These are phyloP conservation scores for Euphorbia schlechtendalii DNA, from an alignment of 441 rosid genomes.

Conservation along the genomic window DNA sequence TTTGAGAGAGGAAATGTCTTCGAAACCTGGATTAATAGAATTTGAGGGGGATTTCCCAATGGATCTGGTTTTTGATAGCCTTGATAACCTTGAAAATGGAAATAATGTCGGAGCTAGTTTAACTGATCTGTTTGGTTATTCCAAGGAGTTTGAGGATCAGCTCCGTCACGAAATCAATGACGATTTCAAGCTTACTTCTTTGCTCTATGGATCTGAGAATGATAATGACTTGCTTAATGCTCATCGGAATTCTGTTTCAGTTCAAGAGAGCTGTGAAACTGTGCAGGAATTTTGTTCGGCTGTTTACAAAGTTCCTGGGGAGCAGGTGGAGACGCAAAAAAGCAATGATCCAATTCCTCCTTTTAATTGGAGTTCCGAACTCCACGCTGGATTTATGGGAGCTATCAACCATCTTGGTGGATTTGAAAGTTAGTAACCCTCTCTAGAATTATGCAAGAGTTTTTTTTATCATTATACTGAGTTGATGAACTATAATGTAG, in stretches of 20 bases:
- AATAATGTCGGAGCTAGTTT: not conserved
- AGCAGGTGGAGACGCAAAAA: not conserved
- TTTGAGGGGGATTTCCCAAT: not conserved
- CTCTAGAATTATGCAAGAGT: not conserved
- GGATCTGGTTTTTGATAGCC: not conserved
- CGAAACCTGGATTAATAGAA: not conserved
- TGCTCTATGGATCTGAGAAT: not conserved
- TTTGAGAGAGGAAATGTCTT: not conserved
- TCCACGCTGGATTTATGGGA: not conserved
- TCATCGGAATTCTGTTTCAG: not conserved
- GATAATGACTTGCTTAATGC: not conserved
- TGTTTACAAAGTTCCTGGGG: not conserved
- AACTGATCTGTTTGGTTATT: not conserved
- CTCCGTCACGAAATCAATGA: not conserved
- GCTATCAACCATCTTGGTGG: not conserved
- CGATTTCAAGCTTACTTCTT: not conserved
- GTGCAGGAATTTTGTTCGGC: not conserved
- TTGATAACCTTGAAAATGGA: not conserved
- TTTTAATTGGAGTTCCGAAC: not conserved
- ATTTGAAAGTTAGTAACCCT: constrained; percentile 1
- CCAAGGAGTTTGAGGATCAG: not conserved
- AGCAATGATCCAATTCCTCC: not conserved
- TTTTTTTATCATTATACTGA: not conserved
- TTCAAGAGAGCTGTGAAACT: not conserved
- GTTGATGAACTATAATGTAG: not conserved